These are phyloP conservation scores for Trametes coccinea DNA, from an alignment of 768 basidiomycete species.

Conservation along the genomic window DNA sequence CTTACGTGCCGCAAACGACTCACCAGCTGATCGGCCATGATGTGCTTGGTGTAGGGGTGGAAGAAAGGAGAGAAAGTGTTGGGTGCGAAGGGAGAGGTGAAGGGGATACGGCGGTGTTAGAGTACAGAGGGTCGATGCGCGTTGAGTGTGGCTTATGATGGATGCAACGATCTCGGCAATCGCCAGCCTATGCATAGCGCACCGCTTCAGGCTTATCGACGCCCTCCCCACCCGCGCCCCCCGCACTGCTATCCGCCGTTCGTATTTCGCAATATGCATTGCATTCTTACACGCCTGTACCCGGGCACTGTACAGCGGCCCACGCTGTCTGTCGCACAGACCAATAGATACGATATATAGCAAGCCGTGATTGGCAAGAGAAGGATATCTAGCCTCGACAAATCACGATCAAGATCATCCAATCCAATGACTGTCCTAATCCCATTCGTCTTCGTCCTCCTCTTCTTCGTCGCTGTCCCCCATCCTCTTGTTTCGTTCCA, in stretches of 20 bases:
- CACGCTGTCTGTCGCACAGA: background rate
- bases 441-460: conserved; percentile 37
- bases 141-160: conserved; percentile 13
- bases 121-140: background rate
- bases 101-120: conserved; percentile 21
- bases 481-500: conserved; percentile 82
- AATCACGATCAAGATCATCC: background rate
- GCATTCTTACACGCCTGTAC: background rate
- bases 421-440: conserved; percentile 13
- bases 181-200: conserved; percentile 22
- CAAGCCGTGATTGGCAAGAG: background rate
- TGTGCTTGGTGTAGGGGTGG: conserved; percentile 3
- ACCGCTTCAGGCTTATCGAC: conserved; percentile 18
- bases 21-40: conserved; percentile 58
- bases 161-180: conserved; percentile 32
- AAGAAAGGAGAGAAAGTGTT: conserved; percentile 11
- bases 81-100: conserved; percentile 15
- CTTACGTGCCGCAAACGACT: conserved; percentile 24
- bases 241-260: background rate
- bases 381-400: background rate
- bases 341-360: conserved; percentile 13
- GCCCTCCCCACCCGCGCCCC: background rate
- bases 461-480: conserved; percentile 63
- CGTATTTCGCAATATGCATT: background rate
- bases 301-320: background rate